Evolutionary conservation across 2,329 filamentous ascomycete genomes (phyloP).

Genomic region (Zopfia rhizophila): DNA sequence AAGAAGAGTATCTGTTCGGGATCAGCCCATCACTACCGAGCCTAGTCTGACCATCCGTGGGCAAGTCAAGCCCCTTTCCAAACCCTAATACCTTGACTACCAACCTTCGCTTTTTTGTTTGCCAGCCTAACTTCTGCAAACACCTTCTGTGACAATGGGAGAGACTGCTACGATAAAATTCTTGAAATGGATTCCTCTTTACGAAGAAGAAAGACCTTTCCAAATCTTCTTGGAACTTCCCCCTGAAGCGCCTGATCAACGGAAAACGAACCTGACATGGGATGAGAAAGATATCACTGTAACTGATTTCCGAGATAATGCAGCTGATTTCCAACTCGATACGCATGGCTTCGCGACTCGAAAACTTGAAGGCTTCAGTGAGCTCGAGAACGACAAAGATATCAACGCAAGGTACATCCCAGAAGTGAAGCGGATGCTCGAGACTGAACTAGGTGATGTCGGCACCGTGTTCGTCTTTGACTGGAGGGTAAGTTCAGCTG

Average conservation of each 20-base stretch:
- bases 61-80: no score
- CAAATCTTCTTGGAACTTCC: constrained; percentile 4
- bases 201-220: constrained; percentile 6
- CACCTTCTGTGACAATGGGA: no score
- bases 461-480: constrained; percentile 5
- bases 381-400: neutral
- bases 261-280: constrained; percentile 3
- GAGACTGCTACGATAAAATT: no score
- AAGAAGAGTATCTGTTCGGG: no score
- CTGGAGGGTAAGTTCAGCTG: constrained; percentile 5
- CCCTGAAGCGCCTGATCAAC: neutral
- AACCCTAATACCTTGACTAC: no score
- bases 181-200: constrained; percentile 3
- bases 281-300: constrained; percentile 2
- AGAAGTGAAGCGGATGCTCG: neutral
- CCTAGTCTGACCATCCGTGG: no score
- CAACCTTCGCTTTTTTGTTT: no score
- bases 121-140: no score
- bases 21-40: no score
- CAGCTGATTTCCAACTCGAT: constrained; percentile 2
- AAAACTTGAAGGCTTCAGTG: neutral
- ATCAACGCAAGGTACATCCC: neutral
- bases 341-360: constrained; percentile 5
- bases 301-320: constrained; percentile 1
- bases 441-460: constrained; percentile 1